Percentiles rank a stretch among this genome's conserved stretches.
phyloP scores from a whole-genome alignment of 306 rosid genomes.

The Malus sylvestris region DNA sequence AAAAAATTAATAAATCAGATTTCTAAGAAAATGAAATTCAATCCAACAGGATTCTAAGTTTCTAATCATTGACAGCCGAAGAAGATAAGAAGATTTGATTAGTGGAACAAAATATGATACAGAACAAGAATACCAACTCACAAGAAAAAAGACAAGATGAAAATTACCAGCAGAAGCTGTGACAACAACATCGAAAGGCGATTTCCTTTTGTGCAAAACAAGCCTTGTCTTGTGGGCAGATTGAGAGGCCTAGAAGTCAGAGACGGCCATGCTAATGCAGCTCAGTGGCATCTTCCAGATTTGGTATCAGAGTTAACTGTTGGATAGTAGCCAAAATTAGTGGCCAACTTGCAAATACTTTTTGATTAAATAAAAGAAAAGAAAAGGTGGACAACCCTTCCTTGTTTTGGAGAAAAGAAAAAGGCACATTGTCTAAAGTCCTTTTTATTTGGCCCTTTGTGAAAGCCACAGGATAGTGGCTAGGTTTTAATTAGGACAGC shows the following conservation, averaged over 20 bases:
- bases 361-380: no score
- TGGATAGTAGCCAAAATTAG: no score
- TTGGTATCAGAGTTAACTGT: neutral
- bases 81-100: neutral
- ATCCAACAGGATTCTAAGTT: neutral
- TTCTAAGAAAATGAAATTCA: neutral
- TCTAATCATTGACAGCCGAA: neutral
- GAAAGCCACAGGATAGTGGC: no score
- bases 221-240: constrained; percentile 17
- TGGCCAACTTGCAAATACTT: no score
- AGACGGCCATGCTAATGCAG: constrained; percentile 27
- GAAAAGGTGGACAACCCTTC: no score
- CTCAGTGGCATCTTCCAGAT: constrained; percentile 23
- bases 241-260: constrained; percentile 25
- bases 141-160: neutral
- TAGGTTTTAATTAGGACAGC: no score
- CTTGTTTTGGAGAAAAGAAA: no score
- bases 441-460: no score
- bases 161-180: constrained; percentile 14
- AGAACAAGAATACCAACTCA: neutral
- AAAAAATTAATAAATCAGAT: no score
- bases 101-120: neutral
- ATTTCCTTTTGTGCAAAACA: constrained; percentile 5
- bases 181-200: neutral
- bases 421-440: no score